These are phyloP conservation scores for Ascosphaera aggregata DNA, from an alignment of 2,329 filamentous ascomycete genomes.

Conservation along the genomic window DNA sequence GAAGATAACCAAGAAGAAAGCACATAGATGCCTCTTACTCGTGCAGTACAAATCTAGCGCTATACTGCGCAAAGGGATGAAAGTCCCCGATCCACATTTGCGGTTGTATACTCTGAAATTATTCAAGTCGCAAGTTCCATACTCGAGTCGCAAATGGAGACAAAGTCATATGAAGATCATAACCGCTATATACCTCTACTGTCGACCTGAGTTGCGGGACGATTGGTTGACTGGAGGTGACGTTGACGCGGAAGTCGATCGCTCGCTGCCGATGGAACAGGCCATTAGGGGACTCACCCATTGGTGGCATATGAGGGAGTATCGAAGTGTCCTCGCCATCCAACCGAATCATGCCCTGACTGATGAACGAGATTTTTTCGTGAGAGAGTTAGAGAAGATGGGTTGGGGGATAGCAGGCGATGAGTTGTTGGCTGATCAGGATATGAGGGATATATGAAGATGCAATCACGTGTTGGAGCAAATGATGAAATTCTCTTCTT, in stretches of 20 bases:
- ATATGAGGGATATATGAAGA: background rate
- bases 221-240: constrained; percentile 84
- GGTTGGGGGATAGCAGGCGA: constrained; percentile 25
- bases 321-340: constrained; percentile 48
- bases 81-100: constrained; percentile 68
- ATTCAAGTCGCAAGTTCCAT: constrained; percentile 96
- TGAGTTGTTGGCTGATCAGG: constrained; percentile 8
- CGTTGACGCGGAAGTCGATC: constrained; percentile 82
- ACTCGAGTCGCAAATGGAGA: constrained; percentile 94
- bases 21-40: constrained; percentile 77
- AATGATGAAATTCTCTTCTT: too few relatives aligned
- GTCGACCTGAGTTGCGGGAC: constrained; percentile 73
- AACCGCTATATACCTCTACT: constrained; percentile 86
- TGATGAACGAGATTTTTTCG: constrained; percentile 61
- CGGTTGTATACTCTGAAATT: constrained; percentile 90
- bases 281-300: constrained; percentile 72
- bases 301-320: constrained; percentile 74
- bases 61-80: constrained; percentile 75
- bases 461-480: too few relatives aligned
- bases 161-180: constrained; percentile 98
- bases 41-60: constrained; percentile 90
- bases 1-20: constrained; percentile 89
- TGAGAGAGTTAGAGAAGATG: constrained; percentile 46
- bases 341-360: constrained; percentile 29
- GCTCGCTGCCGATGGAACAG: constrained; percentile 78